Evolutionary conservation across 306 rosid genomes (phyloP).

Genomic region (Bauhinia variegata): DNA sequence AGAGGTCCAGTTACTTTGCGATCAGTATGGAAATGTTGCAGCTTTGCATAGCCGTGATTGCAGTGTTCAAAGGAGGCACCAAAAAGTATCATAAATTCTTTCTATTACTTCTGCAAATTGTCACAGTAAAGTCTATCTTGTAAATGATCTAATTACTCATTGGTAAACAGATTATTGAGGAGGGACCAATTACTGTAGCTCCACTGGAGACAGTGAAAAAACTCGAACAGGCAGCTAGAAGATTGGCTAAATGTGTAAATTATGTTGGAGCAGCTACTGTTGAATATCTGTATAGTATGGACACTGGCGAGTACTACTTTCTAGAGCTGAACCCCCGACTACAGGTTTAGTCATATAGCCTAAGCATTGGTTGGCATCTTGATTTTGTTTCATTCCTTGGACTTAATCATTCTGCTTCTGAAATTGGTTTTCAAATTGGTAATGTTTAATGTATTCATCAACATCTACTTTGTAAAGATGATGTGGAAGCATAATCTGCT

Average conservation of each 20-base stretch:
- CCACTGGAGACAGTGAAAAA: conserved; percentile 76
- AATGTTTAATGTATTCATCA: conserved; percentile 15
- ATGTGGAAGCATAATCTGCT: conserved; percentile 9
- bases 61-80: conserved; percentile 99
- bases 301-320: conserved; percentile 96
- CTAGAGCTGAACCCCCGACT: conserved; percentile 95
- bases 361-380: conserved; percentile 16
- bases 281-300: conserved; percentile 93
- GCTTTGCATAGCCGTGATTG: conserved; percentile 99
- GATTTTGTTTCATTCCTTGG: conserved; percentile 15
- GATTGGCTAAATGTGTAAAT: conserved; percentile 90
- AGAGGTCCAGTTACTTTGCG: conserved; percentile 96
- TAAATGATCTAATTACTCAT: conserved; percentile 31
- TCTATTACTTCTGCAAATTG: conserved; percentile 14
- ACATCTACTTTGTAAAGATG: conserved; percentile 26
- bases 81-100: conserved; percentile 59
- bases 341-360: conserved; percentile 63
- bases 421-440: conserved; percentile 32
- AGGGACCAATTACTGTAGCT: conserved; percentile 98
- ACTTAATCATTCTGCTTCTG: conserved; percentile 25
- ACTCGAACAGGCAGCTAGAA: conserved; percentile 98
- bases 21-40: conserved; percentile 92
- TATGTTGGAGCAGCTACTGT: conserved; percentile 99
- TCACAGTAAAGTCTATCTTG: conserved; percentile 28
- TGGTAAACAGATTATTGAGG: conserved; percentile 84